These are phyloP conservation scores for Ceratocystis albifundus DNA, from an alignment of 2,329 filamentous ascomycete genomes.

Conservation along the genomic window DNA sequence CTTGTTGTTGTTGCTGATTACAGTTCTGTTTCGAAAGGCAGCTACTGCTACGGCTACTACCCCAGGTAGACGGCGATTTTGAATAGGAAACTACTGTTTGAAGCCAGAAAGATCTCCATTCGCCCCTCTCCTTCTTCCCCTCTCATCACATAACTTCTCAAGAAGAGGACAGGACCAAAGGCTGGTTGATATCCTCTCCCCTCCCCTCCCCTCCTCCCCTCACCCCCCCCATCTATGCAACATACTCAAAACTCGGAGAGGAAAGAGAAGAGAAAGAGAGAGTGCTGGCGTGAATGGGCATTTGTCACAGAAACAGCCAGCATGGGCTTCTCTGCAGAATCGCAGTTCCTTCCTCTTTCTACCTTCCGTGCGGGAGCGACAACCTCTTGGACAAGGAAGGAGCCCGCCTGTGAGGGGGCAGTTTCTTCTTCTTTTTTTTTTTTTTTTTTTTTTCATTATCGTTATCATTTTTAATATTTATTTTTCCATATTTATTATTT, in stretches of 20 bases:
- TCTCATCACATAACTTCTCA: background rate
- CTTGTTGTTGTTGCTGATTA: background rate
- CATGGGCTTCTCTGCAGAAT: background rate
- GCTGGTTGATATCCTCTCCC: background rate
- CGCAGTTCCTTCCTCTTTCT: background rate
- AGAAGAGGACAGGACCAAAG: background rate
- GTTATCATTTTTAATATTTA: too few species aligned
- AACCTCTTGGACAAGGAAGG: background rate
- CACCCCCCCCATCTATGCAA: too few species aligned
- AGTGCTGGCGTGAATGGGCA: background rate
- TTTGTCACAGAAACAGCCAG: background rate
- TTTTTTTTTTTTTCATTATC: too few species aligned
- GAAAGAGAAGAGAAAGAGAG: background rate
- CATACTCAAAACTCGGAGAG: background rate
- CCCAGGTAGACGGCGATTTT: background rate
- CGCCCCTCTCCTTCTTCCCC: background rate
- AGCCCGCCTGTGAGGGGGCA: background rate
- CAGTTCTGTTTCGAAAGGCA: background rate
- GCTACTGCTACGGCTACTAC: background rate
- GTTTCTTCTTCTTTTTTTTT: too few species aligned
- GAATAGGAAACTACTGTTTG: background rate
- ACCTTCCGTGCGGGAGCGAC: background rate
- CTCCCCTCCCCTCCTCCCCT: too few species aligned
- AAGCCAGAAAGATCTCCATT: background rate
- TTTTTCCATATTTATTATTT: too few species aligned